phyloP scores from a whole-genome alignment of 495 filamentous ascomycete genomes.

The Glarea lozoyensis region DNA sequence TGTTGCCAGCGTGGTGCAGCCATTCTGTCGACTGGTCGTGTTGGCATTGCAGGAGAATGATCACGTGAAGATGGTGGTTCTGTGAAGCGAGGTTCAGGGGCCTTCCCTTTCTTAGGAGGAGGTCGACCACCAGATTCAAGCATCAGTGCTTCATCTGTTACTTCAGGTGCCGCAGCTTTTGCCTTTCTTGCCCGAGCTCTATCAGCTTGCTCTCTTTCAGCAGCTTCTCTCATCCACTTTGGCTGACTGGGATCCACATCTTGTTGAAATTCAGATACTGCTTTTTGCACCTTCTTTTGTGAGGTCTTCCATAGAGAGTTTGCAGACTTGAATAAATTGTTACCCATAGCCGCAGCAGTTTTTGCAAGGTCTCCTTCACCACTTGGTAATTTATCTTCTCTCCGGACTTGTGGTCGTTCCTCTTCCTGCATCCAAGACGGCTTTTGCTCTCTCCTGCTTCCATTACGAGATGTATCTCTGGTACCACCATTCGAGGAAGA shows the following conservation, averaged over 20 bases:
- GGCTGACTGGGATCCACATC: constrained; percentile 72
- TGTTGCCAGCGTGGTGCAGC: constrained; percentile 23
- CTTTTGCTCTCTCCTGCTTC: constrained; percentile 26
- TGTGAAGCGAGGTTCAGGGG: constrained; percentile 13
- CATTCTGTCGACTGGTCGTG: constrained; percentile 14
- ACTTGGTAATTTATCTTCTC: constrained; percentile 45
- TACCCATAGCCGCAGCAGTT: constrained; percentile 72
- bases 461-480: constrained; percentile 23
- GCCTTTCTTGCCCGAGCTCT: constrained; percentile 3
- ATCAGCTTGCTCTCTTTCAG: constrained; percentile 16
- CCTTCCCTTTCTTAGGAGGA: constrained; percentile 23
- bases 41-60: constrained; percentile 11
- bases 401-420: constrained; percentile 32
- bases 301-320: constrained; percentile 90
- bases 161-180: constrained; percentile 16
- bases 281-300: constrained; percentile 90
- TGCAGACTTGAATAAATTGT: constrained; percentile 83
- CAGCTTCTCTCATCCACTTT: constrained; percentile 72
- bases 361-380: constrained; percentile 72
- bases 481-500: constrained; percentile 16
- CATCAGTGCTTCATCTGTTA: constrained; percentile 88
- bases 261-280: constrained; percentile 79
- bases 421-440: constrained; percentile 24
- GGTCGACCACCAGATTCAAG: constrained; percentile 59
- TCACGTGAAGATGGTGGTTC: constrained; percentile 17